Conservation (phyloP, 192 early-diverging fungal species). For the Endogone sp. region DNA sequence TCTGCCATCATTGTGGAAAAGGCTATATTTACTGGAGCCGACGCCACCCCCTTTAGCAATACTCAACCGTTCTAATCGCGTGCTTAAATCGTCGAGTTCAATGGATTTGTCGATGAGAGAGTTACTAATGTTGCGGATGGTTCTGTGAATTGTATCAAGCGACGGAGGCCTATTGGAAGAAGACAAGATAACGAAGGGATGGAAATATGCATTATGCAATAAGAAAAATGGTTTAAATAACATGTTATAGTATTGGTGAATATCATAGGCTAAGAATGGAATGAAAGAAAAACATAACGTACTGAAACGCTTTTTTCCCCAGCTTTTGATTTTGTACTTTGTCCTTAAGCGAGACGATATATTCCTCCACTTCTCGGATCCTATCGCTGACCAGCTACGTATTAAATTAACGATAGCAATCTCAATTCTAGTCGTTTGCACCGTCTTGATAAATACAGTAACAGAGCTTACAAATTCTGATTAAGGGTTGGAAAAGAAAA, state of each 20-base stretch:
- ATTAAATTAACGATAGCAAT: no score
- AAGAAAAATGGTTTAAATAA: not conserved
- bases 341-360: not conserved
- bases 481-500: not conserved
- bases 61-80: not conserved
- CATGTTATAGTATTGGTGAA: not conserved
- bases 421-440: no score
- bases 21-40: not conserved
- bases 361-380: not conserved
- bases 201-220: no score
- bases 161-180: not conserved
- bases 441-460: no score
- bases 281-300: not conserved
- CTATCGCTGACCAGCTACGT: not conserved
- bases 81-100: slow-evolving; percentile 5
- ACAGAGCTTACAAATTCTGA: no score
- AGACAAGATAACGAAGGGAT: not conserved
- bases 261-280: not conserved
- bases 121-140: slow-evolving; percentile 10
- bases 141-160: slow-evolving; percentile 11
- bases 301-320: not conserved
- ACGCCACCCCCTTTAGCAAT: not conserved
- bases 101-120: slow-evolving; percentile 5
- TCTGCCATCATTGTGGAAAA: not conserved
- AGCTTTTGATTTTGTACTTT: slow-evolving; percentile 7